A percentile compares a stretch with the other conserved stretches of the same genome.
Conservation (phyloP, 192 early-diverging fungal species). For the Helicostylum pulchrum region DNA sequence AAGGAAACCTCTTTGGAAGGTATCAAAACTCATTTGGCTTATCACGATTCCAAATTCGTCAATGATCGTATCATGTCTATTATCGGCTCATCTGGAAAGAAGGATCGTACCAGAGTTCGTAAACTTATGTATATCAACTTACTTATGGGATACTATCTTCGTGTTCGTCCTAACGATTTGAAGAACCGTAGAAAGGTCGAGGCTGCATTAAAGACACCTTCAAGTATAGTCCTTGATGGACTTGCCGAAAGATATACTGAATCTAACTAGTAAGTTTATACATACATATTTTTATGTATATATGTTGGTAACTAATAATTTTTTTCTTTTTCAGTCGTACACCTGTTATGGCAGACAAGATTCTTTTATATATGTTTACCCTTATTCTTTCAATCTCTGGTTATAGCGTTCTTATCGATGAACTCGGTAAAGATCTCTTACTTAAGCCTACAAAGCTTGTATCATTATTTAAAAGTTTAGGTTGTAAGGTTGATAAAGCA, state of each 20-base stretch:
- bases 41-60: conserved; percentile 41
- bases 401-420: conserved; percentile 60
- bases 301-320: neutral
- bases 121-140: conserved; percentile 73
- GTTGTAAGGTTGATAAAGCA: conserved; percentile 42
- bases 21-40: conserved; percentile 38
- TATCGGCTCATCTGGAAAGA: conserved; percentile 41
- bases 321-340: conserved; percentile 40
- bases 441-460: conserved; percentile 43
- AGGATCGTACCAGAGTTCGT: conserved; percentile 51
- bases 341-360: conserved; percentile 65
- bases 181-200: conserved; percentile 48
- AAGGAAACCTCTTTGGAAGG: conserved; percentile 42
- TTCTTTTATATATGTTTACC: conserved; percentile 73
- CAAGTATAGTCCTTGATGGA: conserved; percentile 54
- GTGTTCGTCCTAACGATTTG: conserved; percentile 40
- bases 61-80: conserved; percentile 39
- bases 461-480: conserved; percentile 43
- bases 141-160: conserved; percentile 63
- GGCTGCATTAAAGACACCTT: conserved; percentile 48
- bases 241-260: conserved; percentile 65
- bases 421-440: conserved; percentile 63
- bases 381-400: conserved; percentile 70
- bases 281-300: neutral
- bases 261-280: conserved; percentile 46